Evolutionary conservation across 2,329 filamentous ascomycete species (phyloP).

Genomic region (Verticillium tricorpus): DNA sequence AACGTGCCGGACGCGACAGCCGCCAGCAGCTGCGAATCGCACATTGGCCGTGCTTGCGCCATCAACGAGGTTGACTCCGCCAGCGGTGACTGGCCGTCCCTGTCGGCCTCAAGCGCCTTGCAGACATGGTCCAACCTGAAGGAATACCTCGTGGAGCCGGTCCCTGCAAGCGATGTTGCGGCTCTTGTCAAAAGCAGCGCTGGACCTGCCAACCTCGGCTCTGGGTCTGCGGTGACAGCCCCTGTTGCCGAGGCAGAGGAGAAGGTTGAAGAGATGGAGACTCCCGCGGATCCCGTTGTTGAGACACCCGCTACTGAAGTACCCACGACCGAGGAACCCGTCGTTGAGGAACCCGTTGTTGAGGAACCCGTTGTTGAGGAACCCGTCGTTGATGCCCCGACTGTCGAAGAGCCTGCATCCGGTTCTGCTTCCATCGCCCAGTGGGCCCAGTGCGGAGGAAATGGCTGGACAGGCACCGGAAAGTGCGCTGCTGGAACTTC

Average conservation of each 20-base stretch:
- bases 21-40: constrained; percentile 3
- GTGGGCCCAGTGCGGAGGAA: constrained; percentile 22
- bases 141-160: constrained; percentile 18
- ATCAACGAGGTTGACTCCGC: background rate
- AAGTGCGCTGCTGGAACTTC: constrained; percentile 17
- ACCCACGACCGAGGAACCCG: too few relatives aligned
- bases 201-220: constrained; percentile 19
- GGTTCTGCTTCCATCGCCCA: background rate
- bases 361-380: background rate
- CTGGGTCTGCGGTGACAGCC: constrained; percentile 3
- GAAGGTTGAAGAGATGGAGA: background rate
- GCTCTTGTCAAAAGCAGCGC: constrained; percentile 17
- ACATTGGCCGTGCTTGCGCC: constrained; percentile 5
- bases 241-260: background rate
- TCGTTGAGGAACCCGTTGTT: too few relatives aligned
- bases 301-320: background rate
- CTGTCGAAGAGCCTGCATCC: background rate
- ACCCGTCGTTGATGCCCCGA: background rate
- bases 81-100: constrained; percentile 17
- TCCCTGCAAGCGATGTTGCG: constrained; percentile 18
- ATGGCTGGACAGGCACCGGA: constrained; percentile 18
- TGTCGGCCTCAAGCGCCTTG: constrained; percentile 16
- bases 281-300: background rate
- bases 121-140: constrained; percentile 7
- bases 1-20: constrained; percentile 17